A percentile compares a stretch with the other conserved stretches of the same genome.
These are phyloP conservation scores for Aspergillus hancockii DNA, from an alignment of 495 filamentous ascomycete genomes.

Conservation along the genomic window DNA sequence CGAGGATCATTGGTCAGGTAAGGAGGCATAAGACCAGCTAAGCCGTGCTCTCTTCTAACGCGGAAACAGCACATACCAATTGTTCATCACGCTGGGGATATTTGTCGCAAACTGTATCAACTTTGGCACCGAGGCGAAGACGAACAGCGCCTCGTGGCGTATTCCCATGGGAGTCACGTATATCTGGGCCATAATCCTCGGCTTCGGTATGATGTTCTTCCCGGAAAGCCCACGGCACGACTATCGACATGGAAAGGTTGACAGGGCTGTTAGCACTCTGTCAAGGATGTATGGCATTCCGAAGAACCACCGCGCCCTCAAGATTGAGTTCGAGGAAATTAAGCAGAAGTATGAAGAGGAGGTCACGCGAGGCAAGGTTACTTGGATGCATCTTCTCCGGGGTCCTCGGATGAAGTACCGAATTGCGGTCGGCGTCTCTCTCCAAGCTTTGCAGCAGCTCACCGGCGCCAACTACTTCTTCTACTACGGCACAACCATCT, in stretches of 20 bases:
- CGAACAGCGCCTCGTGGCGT: conserved; percentile 61
- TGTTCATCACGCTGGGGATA: conserved; percentile 86
- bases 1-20: conserved; percentile 64
- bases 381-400: conserved; percentile 54
- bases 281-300: conserved; percentile 68
- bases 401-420: conserved; percentile 70
- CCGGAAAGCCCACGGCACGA: conserved; percentile 73
- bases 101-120: conserved; percentile 79
- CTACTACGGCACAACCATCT: conserved; percentile 73
- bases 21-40: not conserved
- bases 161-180: conserved; percentile 80
- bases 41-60: conserved; percentile 1
- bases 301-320: conserved; percentile 58
- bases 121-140: conserved; percentile 60
- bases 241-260: conserved; percentile 61
- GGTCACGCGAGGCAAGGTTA: conserved; percentile 43
- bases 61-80: conserved; percentile 60
- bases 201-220: conserved; percentile 64
- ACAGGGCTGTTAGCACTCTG: conserved; percentile 64
- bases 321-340: conserved; percentile 65
- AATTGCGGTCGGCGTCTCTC: conserved; percentile 60
- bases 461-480: conserved; percentile 61
- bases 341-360: conserved; percentile 56
- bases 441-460: conserved; percentile 54
- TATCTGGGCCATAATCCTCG: conserved; percentile 70